Base-by-base conservation (phyloP, 768 basidiomycete genomes). In the Candolleomyces aberdarensis region DNA sequence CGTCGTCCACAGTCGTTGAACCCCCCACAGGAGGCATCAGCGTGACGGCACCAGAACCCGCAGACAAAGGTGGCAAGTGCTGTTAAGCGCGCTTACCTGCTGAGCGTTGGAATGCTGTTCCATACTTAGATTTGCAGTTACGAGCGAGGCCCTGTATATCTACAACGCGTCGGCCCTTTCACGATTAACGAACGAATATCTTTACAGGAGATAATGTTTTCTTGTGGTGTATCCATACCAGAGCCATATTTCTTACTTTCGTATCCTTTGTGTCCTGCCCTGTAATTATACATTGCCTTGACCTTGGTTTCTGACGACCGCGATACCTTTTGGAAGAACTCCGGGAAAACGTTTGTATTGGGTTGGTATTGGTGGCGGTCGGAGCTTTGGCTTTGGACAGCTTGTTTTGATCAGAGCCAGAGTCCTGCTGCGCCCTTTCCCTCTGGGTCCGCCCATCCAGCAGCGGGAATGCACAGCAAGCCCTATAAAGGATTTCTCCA, bases 1-100 rank as follows among this genome's bases (percentile, higher is more conserved):
- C 89, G 65, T 88, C 72, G 74, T 87, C 71, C 77, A 92, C 77
- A 80, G 88, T 74, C 84, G 90, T 85, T 83, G 87, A 84, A 81
- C 91, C 73, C 75, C 93, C 70, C 19, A 93, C 91, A 59, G 88
- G 93, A 72, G 92, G 88, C 59, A 90, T 98, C 76, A 88, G 84
- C 39, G 91, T 98, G 62, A 86, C 59, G 22, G 59, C 59, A 85
- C 43, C 88, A 86, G n/a, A 90, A 84, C 66, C 80, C 86, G 57
- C 66, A 57, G 78, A 80, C 48, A 78, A 84, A 68, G 77, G 80
- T 61, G 74, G 81, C 72, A 83, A 84, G 71, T 91, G 89, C 74
- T 92, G 89, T 73, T 91, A 68, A 66, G 53, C 60, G 58, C 40
- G 56, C 32, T 3, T 26, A 31, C 49, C 7, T 9, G 11, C 58